These are phyloP conservation scores for Aphanomyces stellatus DNA, from an alignment of 352 stramenopile genomes.

Conservation along the genomic window DNA sequence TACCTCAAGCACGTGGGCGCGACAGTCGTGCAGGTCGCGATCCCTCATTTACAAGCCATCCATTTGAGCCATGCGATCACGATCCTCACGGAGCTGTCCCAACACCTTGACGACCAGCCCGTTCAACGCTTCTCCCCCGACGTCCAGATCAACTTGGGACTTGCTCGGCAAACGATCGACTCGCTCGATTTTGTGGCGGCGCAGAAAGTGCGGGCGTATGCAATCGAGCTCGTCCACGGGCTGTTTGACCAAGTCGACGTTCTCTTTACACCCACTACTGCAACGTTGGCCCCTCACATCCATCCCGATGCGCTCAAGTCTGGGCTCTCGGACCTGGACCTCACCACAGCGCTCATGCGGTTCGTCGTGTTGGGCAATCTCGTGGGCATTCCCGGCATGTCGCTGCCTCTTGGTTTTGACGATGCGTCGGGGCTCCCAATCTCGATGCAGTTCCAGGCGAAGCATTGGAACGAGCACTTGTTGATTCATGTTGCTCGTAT, in stretches of 20 bases:
- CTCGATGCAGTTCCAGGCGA: slow-evolving; percentile 63
- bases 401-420: slow-evolving; percentile 66
- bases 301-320: slow-evolving; percentile 29
- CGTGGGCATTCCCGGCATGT: slow-evolving; percentile 66
- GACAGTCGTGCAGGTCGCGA: slow-evolving; percentile 55
- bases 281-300: slow-evolving; percentile 67
- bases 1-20: slow-evolving; percentile 46
- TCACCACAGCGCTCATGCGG: slow-evolving; percentile 40
- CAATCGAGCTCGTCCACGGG: slow-evolving; percentile 51
- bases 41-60: slow-evolving; percentile 73
- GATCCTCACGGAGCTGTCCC: slow-evolving; percentile 67
- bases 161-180: slow-evolving; percentile 55
- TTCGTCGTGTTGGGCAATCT: slow-evolving; percentile 85
- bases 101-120: slow-evolving; percentile 59
- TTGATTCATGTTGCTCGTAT: slow-evolving; percentile 51
- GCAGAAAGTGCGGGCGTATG: slow-evolving; percentile 75
- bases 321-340: slow-evolving; percentile 42
- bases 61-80: slow-evolving; percentile 70
- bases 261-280: slow-evolving; percentile 74
- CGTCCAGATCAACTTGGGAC: slow-evolving; percentile 54
- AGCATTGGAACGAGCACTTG: slow-evolving; percentile 62
- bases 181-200: slow-evolving; percentile 76
- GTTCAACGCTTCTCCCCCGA: slow-evolving; percentile 56
- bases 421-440: slow-evolving; percentile 42
- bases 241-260: slow-evolving; percentile 80